Evolutionary conservation across 23 red algal species (phyloP).

Genomic region (Chondrus crispus): DNA sequence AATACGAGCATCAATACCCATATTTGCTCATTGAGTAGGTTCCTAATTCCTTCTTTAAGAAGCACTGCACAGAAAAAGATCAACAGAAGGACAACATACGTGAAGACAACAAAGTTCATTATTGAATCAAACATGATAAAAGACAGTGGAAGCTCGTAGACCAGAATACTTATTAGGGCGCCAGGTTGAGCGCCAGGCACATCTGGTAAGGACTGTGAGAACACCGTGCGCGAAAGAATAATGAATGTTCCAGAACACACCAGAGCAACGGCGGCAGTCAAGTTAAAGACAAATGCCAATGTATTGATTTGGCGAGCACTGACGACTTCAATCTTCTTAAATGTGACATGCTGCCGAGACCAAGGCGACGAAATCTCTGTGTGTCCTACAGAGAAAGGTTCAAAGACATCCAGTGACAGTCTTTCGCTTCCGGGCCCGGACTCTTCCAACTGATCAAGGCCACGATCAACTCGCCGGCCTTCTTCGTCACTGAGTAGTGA

Average conservation of each 20-base stretch:
- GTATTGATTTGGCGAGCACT: slow-evolving; percentile 34
- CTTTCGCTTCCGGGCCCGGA: not conserved
- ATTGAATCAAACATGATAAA: slow-evolving; percentile 37
- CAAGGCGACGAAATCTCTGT: slow-evolving; percentile 46
- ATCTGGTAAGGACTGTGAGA: not conserved
- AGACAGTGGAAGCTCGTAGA: slow-evolving; percentile 15
- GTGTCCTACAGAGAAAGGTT: not conserved
- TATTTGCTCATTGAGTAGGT: slow-evolving; percentile 60
- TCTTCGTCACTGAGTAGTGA: not conserved
- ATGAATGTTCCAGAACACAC: slow-evolving; percentile 11
- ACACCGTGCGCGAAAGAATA: slow-evolving; percentile 19
- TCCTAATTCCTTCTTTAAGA: not conserved
- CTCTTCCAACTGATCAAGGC: not conserved
- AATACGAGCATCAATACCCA: slow-evolving; percentile 58
- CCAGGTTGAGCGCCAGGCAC: not conserved
- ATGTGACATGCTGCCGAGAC: not conserved
- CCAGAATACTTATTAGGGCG: not conserved
- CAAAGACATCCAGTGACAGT: slow-evolving; percentile 19
- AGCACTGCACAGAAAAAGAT: slow-evolving; percentile 10
- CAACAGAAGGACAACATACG: slow-evolving; percentile 21
- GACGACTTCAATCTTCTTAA: slow-evolving; percentile 60
- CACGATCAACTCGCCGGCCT: slow-evolving; percentile 4
- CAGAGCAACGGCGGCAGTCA: slow-evolving; percentile 2
- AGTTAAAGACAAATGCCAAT: slow-evolving; percentile 21
- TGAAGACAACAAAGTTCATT: slow-evolving; percentile 15